Evolutionary conservation across 768 basidiomycete species (phyloP).

Genomic region (Solioccasus polychromus): DNA sequence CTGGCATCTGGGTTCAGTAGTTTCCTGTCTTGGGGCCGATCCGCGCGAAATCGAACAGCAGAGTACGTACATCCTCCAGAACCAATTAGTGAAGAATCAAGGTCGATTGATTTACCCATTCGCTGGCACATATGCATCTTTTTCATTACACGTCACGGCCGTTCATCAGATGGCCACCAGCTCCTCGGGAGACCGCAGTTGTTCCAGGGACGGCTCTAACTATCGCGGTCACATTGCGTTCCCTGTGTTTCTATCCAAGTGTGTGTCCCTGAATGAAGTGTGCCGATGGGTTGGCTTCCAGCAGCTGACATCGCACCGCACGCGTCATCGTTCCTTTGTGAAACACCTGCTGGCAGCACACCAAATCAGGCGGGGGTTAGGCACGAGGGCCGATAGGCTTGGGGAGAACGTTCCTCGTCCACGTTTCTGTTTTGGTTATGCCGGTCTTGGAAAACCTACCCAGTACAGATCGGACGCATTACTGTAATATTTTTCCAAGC

Average conservation of each 20-base stretch:
- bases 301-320: constrained; percentile 2
- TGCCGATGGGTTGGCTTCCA: constrained; percentile 11
- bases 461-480: no score
- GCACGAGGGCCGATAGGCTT: constrained; percentile 4
- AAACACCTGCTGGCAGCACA: constrained; percentile 8
- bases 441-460: no score
- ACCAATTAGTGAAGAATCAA: constrained; percentile 4
- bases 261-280: constrained; percentile 6
- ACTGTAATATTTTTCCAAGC: no score
- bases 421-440: not conserved
- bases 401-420: constrained; percentile 2
- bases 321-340: constrained; percentile 9
- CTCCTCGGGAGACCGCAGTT: constrained; percentile 26
- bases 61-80: constrained; percentile 9
- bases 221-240: constrained; percentile 36
- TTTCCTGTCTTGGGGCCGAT: no score
- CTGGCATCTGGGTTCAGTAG: no score
- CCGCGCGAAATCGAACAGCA: constrained; percentile 28
- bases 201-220: constrained; percentile 31
- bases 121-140: constrained; percentile 25
- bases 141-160: constrained; percentile 42
- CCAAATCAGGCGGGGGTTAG: constrained; percentile 5
- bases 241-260: constrained; percentile 10
- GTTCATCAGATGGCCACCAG: constrained; percentile 39
- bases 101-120: constrained; percentile 23